Conservation (phyloP, 2,329 filamentous ascomycete genomes). For the Amauroascus verrucosus region DNA sequence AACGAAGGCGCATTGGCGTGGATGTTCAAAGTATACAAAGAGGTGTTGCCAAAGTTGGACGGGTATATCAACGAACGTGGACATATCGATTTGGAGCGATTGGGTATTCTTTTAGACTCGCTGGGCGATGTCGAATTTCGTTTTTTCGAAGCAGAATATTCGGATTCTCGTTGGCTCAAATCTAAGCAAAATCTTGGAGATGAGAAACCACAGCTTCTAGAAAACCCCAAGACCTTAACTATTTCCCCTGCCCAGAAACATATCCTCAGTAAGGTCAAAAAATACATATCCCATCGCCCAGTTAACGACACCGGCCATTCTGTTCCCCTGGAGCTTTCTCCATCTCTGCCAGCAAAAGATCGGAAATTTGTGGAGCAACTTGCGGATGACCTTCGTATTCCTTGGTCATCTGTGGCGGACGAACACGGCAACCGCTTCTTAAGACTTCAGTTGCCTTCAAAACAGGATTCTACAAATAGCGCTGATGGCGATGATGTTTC, state of each 20-base stretch:
- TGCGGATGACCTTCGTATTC: constrained; percentile 56
- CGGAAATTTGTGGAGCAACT: constrained; percentile 88
- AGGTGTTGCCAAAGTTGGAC: constrained; percentile 71
- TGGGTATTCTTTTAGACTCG: constrained; percentile 69
- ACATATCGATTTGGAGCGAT: constrained; percentile 73
- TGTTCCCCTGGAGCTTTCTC: constrained; percentile 60
- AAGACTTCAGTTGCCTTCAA: constrained; percentile 50
- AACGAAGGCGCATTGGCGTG: constrained; percentile 93
- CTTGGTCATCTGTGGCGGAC: constrained; percentile 55
- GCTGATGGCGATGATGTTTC: constrained; percentile 49
- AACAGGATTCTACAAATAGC: constrained; percentile 36
- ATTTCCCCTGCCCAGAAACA: constrained; percentile 72
- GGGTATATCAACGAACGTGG: constrained; percentile 96
- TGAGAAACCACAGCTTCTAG: constrained; percentile 50
- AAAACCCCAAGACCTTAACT: constrained; percentile 53
- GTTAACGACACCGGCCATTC: constrained; percentile 37
- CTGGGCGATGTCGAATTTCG: constrained; percentile 78
- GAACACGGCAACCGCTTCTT: constrained; percentile 57
- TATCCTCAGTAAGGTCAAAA: constrained; percentile 71
- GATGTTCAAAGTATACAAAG: constrained; percentile 97
- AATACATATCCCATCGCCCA: constrained; percentile 63
- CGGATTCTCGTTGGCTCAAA: constrained; percentile 84
- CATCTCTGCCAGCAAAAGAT: constrained; percentile 66
- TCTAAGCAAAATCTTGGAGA: constrained; percentile 67
- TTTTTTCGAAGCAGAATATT: constrained; percentile 85